Conservation (phyloP, 345 rosid genomes). For the Dipteronia sinensis region DNA sequence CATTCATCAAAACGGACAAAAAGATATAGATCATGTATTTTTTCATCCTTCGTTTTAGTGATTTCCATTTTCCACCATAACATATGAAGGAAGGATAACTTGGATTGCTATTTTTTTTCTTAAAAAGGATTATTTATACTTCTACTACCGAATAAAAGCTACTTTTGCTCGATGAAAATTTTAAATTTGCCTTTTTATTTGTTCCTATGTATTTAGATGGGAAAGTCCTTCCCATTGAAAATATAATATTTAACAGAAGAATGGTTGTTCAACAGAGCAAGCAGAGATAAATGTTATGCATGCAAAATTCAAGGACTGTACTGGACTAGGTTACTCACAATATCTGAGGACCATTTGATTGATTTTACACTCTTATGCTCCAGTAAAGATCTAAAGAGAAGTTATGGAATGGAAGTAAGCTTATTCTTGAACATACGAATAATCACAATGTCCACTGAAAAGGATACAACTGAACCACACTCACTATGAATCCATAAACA, state of each 20-base stretch:
- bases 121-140: too few species aligned
- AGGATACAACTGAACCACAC: conserved; percentile 54
- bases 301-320: not conserved
- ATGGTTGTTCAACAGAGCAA: not conserved
- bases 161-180: too few species aligned
- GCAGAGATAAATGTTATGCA: not conserved
- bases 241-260: not conserved
- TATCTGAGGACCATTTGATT: conserved; percentile 43
- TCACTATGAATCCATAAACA: conserved; percentile 45
- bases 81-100: too few species aligned
- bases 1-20: not conserved
- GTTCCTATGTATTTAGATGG: not conserved
- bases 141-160: not conserved
- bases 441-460: not conserved
- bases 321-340: conserved; percentile 34
- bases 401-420: conserved; percentile 29
- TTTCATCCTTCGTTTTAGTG: too few species aligned
- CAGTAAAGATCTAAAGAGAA: conserved; percentile 40
- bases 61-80: too few species aligned
- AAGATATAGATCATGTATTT: too few species aligned
- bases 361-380: conserved; percentile 49
- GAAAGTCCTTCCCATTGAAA: not conserved
- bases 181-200: too few species aligned
- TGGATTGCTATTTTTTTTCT: too few species aligned
- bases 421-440: not conserved